These are phyloP conservation scores for Heliophila coronopifolia DNA, from an alignment of 441 rosid genomes.

Conservation along the genomic window DNA sequence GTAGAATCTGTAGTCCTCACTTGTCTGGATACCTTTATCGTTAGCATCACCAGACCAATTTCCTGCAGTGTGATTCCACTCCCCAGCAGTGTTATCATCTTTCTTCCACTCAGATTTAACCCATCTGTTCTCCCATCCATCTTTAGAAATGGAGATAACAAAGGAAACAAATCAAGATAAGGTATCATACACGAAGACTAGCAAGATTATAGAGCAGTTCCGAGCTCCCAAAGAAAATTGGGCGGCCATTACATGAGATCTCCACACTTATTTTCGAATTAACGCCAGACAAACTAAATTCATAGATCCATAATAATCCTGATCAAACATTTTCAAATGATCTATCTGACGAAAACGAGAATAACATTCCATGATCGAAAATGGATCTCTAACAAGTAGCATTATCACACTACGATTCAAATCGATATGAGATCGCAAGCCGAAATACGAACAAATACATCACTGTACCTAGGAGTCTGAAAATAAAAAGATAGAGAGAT, in stretches of 20 bases:
- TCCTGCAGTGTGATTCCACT: slow-evolving; percentile 82
- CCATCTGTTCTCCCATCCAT: slow-evolving; percentile 89
- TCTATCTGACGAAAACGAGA: not conserved
- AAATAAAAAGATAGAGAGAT: not conserved
- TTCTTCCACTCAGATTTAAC: slow-evolving; percentile 91
- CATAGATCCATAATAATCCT: slow-evolving; percentile 30
- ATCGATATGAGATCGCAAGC: not conserved
- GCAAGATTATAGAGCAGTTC: not conserved
- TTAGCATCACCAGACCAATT: slow-evolving; percentile 82
- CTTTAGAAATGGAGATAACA: slow-evolving; percentile 29
- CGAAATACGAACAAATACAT: slow-evolving; percentile 2
- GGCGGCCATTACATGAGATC: not conserved
- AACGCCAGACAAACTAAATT: not conserved
- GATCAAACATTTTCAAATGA: not conserved
- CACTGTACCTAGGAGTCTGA: not conserved
- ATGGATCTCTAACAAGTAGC: not conserved
- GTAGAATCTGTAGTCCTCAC: slow-evolving; percentile 86
- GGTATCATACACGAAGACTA: not conserved
- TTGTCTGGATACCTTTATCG: slow-evolving; percentile 92
- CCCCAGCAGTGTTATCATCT: slow-evolving; percentile 73
- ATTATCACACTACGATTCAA: not conserved
- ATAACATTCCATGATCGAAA: slow-evolving; percentile 7
- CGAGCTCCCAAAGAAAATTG: not conserved
- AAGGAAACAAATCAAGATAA: not conserved
- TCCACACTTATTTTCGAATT: not conserved